phyloP scores from a whole-genome alignment of 768 basidiomycete species.

The Tubosaeta sp. region DNA sequence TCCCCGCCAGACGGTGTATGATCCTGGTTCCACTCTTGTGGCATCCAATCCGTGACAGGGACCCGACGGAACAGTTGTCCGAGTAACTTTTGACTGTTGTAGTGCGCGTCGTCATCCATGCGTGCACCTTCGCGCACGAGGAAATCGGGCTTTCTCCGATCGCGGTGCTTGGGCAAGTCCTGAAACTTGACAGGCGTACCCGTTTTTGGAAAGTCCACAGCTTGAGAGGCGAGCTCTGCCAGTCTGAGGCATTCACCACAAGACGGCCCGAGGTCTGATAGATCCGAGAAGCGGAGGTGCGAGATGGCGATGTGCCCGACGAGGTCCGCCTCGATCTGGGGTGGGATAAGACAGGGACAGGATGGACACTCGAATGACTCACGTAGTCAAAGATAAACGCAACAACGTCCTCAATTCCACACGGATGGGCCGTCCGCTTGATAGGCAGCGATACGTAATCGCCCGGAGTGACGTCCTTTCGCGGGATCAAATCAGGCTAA shows the following conservation, averaged over 20 bases:
- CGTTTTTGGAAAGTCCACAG: conserved; percentile 46
- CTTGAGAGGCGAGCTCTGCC: conserved; percentile 43
- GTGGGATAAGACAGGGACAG: not conserved
- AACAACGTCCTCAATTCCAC: conserved; percentile 41
- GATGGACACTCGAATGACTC: conserved; percentile 9
- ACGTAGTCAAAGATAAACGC: conserved; percentile 48
- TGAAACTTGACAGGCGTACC: conserved; percentile 38
- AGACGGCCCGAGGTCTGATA: conserved; percentile 24
- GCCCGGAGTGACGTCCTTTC: conserved; percentile 27
- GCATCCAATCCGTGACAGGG: conserved; percentile 32
- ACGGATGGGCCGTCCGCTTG: conserved; percentile 29
- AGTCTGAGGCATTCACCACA: conserved; percentile 36
- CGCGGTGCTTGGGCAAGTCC: conserved; percentile 30
- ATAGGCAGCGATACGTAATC: conserved; percentile 36
- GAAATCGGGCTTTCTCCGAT: conserved; percentile 37
- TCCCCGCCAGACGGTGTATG: conserved; percentile 26
- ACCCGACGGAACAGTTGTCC: conserved; percentile 45
- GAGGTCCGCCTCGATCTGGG: conserved; percentile 36
- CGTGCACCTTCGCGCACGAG: conserved; percentile 38
- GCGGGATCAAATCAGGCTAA: conserved; percentile 32
- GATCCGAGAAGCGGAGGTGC: conserved; percentile 43
- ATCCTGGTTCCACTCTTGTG: conserved; percentile 15
- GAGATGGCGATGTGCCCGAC: conserved; percentile 39
- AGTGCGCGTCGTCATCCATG: conserved; percentile 25
- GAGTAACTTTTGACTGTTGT: conserved; percentile 40